phyloP scores from a whole-genome alignment of 768 basidiomycete genomes.

The Leccinum broughii region DNA sequence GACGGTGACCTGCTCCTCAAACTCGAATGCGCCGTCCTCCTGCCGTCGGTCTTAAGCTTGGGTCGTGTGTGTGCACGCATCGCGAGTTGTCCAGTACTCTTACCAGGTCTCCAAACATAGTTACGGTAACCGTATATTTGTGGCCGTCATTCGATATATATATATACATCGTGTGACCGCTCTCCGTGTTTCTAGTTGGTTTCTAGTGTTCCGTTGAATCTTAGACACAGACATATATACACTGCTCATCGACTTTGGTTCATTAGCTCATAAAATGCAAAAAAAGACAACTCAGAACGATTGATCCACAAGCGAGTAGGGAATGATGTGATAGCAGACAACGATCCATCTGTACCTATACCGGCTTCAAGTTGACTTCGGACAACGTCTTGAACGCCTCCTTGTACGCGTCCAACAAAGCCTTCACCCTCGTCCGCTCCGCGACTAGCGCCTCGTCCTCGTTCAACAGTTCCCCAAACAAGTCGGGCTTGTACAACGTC shows the following conservation, averaged over 20 bases:
- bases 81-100: conserved; percentile 21
- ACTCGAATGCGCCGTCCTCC: background rate
- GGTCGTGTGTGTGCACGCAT: conserved; percentile 10
- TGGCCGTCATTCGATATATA: conserved; percentile 11
- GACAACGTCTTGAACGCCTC: conserved; percentile 88
- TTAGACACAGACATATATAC: conserved; percentile 5
- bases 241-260: background rate
- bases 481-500: conserved; percentile 88
- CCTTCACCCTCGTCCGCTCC: conserved; percentile 91
- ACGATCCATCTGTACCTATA: conserved; percentile 28
- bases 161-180: conserved; percentile 10
- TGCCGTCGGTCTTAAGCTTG: background rate
- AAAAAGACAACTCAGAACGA: background rate
- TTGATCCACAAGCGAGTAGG: background rate
- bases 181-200: background rate
- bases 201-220: conserved; percentile 3
- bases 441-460: conserved; percentile 96
- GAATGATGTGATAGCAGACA: background rate
- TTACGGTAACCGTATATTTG: conserved; percentile 24
- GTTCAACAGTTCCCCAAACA: conserved; percentile 87
- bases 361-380: conserved; percentile 75
- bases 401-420: conserved; percentile 93
- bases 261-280: background rate
- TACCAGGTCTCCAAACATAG: conserved; percentile 14
- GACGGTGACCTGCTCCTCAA: background rate